Evolutionary conservation across 257 asterid species (phyloP).

Genomic region (Salvia hispanica): DNA sequence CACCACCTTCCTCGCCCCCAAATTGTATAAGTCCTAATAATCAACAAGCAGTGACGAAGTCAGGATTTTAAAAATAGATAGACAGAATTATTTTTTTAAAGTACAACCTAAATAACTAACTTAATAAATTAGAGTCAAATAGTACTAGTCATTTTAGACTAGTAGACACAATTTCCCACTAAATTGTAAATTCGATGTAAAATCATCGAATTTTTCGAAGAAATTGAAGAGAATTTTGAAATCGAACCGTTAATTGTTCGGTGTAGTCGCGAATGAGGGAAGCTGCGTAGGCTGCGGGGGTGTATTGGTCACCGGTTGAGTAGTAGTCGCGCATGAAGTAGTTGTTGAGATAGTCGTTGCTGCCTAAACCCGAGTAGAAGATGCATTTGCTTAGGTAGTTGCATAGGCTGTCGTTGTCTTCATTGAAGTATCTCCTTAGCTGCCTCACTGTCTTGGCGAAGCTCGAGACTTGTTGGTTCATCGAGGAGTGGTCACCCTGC

Average conservation of each 20-base stretch:
- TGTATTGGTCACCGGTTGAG: slow-evolving; percentile 52
- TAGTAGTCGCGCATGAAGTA: slow-evolving; percentile 80
- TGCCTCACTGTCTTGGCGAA: slow-evolving; percentile 57
- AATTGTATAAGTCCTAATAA: slow-evolving; percentile 52
- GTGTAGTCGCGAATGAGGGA: slow-evolving; percentile 74
- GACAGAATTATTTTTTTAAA: too few relatives aligned
- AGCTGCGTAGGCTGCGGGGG: slow-evolving; percentile 65
- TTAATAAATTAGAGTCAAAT: too few relatives aligned
- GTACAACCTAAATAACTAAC: too few relatives aligned
- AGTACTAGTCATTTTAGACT: too few relatives aligned
- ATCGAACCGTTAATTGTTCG: slow-evolving; percentile 56
- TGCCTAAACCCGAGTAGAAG: slow-evolving; percentile 76
- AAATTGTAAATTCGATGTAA: too few relatives aligned
- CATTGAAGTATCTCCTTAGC: slow-evolving; percentile 54
- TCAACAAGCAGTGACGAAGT: background rate
- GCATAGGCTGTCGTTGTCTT: slow-evolving; percentile 37
- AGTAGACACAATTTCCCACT: too few relatives aligned
- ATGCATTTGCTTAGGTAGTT: slow-evolving; percentile 73
- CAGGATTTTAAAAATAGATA: too few relatives aligned
- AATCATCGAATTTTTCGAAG: too few relatives aligned
- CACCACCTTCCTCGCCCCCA: slow-evolving; percentile 83
- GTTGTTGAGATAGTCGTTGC: slow-evolving; percentile 91
- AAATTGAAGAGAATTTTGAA: background rate
- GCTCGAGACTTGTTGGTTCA: slow-evolving; percentile 68
- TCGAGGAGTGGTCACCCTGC: slow-evolving; percentile 79